Percentiles rank a stretch among this genome's conserved stretches.
These are phyloP conservation scores for Tetrahymena elliotti DNA, from an alignment of 73 alveolate species.

Conservation along the genomic window DNA sequence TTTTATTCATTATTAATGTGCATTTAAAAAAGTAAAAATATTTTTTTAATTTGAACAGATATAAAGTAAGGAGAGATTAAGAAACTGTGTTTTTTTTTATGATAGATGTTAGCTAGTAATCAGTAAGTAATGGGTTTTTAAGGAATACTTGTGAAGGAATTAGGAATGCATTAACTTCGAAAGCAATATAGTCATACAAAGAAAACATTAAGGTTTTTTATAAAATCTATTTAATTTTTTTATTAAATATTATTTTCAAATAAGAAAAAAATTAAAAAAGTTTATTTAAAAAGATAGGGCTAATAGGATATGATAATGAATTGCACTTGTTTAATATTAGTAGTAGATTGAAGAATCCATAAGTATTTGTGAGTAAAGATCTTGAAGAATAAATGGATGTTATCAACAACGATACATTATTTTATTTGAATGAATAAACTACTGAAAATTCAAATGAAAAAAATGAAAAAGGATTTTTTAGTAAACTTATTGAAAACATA, in stretches of 20 bases:
- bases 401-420: not conserved
- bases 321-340: not conserved
- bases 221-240: not conserved
- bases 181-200: not conserved
- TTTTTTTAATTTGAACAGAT: not conserved
- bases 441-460: not conserved
- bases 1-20: not conserved
- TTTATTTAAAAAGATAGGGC: not conserved
- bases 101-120: not conserved
- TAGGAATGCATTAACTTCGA: not conserved
- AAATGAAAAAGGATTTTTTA: not conserved
- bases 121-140: not conserved
- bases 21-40: not conserved
- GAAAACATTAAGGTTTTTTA: not conserved
- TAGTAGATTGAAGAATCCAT: not conserved
- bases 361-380: not conserved
- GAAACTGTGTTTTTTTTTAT: not conserved
- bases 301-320: not conserved
- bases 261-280: too few species aligned
- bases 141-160: not conserved
- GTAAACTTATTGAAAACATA: not conserved
- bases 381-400: not conserved
- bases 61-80: not conserved
- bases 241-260: not conserved
- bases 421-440: not conserved